phyloP scores from a whole-genome alignment of 2,329 filamentous ascomycete genomes.

The Clathrospora elynae region DNA sequence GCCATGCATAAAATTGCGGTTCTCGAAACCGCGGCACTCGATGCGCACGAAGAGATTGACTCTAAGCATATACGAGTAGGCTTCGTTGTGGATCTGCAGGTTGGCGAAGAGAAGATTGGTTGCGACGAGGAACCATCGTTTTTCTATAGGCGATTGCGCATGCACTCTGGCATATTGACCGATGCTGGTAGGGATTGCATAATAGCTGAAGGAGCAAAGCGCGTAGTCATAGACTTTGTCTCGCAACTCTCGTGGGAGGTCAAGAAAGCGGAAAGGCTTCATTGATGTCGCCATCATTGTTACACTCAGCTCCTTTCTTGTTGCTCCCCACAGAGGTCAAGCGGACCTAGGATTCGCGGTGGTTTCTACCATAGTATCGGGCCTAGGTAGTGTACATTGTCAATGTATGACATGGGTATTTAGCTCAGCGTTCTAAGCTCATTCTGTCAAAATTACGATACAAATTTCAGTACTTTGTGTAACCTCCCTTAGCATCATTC shows the following conservation, averaged over 20 bases:
- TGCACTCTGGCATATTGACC: neutral
- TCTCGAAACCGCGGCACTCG: neutral
- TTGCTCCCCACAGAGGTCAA: too few species aligned
- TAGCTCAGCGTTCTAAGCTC: too few species aligned
- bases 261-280: constrained; percentile 2
- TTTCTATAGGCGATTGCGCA: neutral
- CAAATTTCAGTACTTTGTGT: too few species aligned
- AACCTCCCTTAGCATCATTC: too few species aligned
- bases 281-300: too few species aligned
- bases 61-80: neutral
- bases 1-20: neutral
- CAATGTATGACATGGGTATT: too few species aligned
- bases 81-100: constrained; percentile 1
- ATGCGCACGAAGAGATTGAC: too few species aligned
- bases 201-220: neutral
- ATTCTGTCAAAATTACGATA: too few species aligned
- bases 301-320: too few species aligned
- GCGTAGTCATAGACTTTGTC: constrained; percentile 1
- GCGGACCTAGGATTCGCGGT: too few species aligned
- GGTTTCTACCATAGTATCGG: too few species aligned
- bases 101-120: constrained; percentile 1
- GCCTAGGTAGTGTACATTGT: too few species aligned
- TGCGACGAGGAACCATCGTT: neutral
- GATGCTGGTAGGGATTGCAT: neutral
- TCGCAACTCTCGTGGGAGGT: constrained; percentile 3